A percentile compares a stretch with the other conserved stretches of the same genome.
These are phyloP conservation scores for Eragrostis curvula DNA, from an alignment of 176 grass and related monocot genomes.

Conservation along the genomic window DNA sequence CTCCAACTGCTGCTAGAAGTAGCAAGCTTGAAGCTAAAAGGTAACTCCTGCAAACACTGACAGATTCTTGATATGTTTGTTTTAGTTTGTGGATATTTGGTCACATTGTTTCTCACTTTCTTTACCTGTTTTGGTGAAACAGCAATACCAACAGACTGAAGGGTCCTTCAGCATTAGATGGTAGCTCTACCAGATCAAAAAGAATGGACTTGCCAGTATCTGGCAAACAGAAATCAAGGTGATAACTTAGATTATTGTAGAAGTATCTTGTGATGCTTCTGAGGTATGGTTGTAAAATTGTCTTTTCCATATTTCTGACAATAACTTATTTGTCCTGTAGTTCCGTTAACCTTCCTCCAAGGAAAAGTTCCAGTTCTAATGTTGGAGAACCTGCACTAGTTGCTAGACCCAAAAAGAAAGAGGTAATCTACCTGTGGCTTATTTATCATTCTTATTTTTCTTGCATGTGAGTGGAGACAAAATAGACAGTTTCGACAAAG, in stretches of 20 bases:
- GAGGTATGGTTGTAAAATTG: constrained; percentile 17
- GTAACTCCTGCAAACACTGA: constrained; percentile 45
- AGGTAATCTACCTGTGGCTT: constrained; percentile 41
- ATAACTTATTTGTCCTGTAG: constrained; percentile 43
- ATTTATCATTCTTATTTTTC: not conserved
- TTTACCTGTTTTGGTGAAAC: constrained; percentile 37
- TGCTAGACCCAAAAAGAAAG: constrained; percentile 56
- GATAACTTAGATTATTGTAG: constrained; percentile 28
- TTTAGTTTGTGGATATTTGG: constrained; percentile 24
- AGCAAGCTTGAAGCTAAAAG: constrained; percentile 62
- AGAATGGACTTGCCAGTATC: constrained; percentile 46
- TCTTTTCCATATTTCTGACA: constrained; percentile 33
- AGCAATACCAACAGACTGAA: constrained; percentile 38
- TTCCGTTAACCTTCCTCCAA: constrained; percentile 67
- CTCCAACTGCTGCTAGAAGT: constrained; percentile 54
- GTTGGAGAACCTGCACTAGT: constrained; percentile 40
- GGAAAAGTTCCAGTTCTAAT: constrained; percentile 56
- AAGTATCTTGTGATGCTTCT: constrained; percentile 40
- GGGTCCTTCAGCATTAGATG: constrained; percentile 21
- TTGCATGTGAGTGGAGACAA: not conserved
- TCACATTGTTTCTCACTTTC: not conserved
- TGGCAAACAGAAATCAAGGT: constrained; percentile 77
- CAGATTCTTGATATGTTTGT: constrained; percentile 7
- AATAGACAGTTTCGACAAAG: not conserved
- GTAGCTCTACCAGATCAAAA: constrained; percentile 38